Evolutionary conservation across 352 stramenopile species (phyloP), one percentile per base, ranked within the genome.

Genomic region (Globisporangium cylindrosporum): DNA sequence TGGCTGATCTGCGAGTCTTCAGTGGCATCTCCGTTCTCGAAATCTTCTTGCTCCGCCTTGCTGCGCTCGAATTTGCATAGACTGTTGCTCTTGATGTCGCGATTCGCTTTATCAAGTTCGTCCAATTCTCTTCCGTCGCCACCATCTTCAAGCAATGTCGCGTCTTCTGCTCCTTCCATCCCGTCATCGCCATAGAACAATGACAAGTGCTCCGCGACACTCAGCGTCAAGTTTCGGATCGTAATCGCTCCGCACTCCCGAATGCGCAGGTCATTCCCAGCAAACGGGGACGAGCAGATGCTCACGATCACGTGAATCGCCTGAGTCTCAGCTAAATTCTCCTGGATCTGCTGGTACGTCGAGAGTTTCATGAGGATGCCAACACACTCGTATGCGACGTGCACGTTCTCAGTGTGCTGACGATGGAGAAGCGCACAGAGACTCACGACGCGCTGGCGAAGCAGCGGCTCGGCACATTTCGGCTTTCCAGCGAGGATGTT

Each of bases 211-310:
- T 93, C 84, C 0, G 73, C 79, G 6, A 91, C 80, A 51, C 79
- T 77, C 3, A 93, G 68, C n/a, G 84, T 86, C 22, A 93, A 73
- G 43, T 93, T 93, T 6, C 84, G 78, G 29, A 93, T 90, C 0
- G 80, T 68, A 22, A 88, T 78, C 2, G 76, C 78, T 3, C 82
- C 84, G 25, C 80, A 88, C 24, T 85, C 80, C 2, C 81, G 79
- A 34, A 91, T 80, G 1, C 76, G 70, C 14, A 74, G 5, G 36
- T 83, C 73, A 1, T 9, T 38, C 1, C 32, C 32, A 0, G 67
- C 62, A 14, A 55, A 66, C 0, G 64, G 29, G 1, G 77, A 80
- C 14, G 71, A 71, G 61, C 82, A 93, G 24, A 90, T 86, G 41
- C 73, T 81, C 20, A 86, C 75, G 27, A 90, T 67, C 25, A 93